These are phyloP conservation scores for Thalia dealbata DNA, from an alignment of 176 grass and related monocot species.

Conservation along the genomic window DNA sequence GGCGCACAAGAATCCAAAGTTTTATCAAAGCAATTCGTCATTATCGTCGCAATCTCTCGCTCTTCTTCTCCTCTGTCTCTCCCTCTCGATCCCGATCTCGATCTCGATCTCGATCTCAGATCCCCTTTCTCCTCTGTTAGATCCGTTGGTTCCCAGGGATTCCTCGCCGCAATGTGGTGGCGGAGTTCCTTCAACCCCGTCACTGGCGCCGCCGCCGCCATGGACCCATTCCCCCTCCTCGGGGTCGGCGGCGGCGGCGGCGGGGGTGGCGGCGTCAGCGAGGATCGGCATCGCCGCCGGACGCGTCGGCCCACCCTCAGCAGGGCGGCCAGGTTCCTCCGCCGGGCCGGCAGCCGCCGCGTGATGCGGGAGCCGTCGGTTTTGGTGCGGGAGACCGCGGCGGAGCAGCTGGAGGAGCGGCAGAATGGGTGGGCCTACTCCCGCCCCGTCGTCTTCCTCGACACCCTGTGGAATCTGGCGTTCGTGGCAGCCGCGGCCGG, in stretches of 20 bases:
- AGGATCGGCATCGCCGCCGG: background rate
- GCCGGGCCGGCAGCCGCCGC: constrained; percentile 5
- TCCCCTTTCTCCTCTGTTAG: background rate
- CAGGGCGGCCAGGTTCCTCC: constrained; percentile 9
- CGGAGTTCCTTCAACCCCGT: constrained; percentile 1
- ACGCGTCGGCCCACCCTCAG: background rate
- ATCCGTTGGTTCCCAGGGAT: background rate
- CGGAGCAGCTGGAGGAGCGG: constrained; percentile 28
- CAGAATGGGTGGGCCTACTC: constrained; percentile 22
- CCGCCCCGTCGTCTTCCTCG: constrained; percentile 29
- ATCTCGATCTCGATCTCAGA: background rate
- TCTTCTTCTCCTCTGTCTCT: background rate
- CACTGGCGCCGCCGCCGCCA: background rate
- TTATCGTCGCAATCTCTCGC: background rate
- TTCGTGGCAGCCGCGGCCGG: constrained; percentile 14
- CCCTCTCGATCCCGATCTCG: background rate
- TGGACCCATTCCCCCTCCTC: background rate
- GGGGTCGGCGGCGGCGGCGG: background rate
- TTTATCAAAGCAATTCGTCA: too few species aligned
- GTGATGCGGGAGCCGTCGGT: constrained; percentile 10
- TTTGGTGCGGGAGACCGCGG: constrained; percentile 17
- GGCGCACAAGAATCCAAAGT: too few species aligned
- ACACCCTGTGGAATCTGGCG: constrained; percentile 42
- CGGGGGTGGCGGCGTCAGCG: background rate
- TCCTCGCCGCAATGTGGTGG: constrained; percentile 3